Evolutionary conservation across 768 basidiomycete genomes (phyloP), one percentile per base, ranked within the genome.

Genomic region (Leucocoprinus leucothites): DNA sequence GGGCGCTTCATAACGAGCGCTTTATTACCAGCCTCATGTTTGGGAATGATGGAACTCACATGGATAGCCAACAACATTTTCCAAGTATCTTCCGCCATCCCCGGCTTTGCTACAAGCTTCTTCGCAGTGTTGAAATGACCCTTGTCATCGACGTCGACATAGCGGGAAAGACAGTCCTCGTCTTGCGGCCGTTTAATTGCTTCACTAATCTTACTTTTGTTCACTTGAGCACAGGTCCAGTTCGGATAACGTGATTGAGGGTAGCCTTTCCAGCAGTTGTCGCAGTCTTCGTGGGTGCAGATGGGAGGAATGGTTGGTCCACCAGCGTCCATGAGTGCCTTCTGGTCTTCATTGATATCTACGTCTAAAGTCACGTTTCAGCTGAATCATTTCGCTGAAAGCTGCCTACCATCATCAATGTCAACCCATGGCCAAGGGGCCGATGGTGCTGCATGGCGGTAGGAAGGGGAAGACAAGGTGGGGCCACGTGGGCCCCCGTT

Each of bases 191-290:
- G 51, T 25, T 48, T 9, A n/a, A 58, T 56, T 4, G 44, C 26
- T 3, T 64, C 62, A 6, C 61, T 56, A 43, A 77, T 76, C 38
- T 67, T 65, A 48, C 74, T 74, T 44, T 69, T 68, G 42, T 61
- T 56, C n/a, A 74, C 64, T 53, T 80, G 80, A 14, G 60, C 60
- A 3, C 59, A 52, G 0, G 76, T 81, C 82, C 82, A 82, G 57
- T 82, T 84, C 28, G 78, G 79, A 56, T 79, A 84, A 28, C 64
- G 62, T 0, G 69, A 65, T 22, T 69, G 67, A 2, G 75, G 76
- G 46, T 76, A 76, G 11, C 61, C 65, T 48, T 49, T 63, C 75
- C 76, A 74, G 54, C 71, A 69, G 13, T 58, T 51, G 9, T 53
- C 62, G 31, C 59, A 72, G 9, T 56, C 47, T 18, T 41, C 48